phyloP scores from a whole-genome alignment of 306 rosid species.

The Casuarina glauca region DNA sequence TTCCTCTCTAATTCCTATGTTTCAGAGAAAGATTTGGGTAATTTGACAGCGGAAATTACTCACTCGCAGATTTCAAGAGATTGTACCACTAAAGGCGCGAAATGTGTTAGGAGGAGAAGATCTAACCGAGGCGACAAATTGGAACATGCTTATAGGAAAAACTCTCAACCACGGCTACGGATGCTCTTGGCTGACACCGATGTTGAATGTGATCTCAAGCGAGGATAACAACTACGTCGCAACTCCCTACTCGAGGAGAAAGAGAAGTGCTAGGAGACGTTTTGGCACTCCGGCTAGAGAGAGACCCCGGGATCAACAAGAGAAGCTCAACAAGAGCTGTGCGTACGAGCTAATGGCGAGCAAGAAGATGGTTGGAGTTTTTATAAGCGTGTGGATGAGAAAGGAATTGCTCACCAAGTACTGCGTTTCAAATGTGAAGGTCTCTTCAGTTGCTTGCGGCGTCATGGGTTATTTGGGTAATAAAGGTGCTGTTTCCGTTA shows the following conservation, averaged over 20 bases:
- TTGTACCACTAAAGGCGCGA: slow-evolving; percentile 77
- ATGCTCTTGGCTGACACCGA: slow-evolving; percentile 58
- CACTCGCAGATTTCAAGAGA: slow-evolving; percentile 76
- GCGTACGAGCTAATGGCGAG: slow-evolving; percentile 64
- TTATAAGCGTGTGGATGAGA: slow-evolving; percentile 79
- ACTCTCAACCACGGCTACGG: slow-evolving; percentile 56
- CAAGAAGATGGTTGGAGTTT: slow-evolving; percentile 98
- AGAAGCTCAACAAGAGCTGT: slow-evolving; percentile 25
- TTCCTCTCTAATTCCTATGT: background rate
- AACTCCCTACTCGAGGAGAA: slow-evolving; percentile 21
- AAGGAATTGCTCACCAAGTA: slow-evolving; percentile 53
- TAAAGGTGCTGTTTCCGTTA: slow-evolving; percentile 86
- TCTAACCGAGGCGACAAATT: slow-evolving; percentile 63
- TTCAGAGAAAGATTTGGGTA: background rate
- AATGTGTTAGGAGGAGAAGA: slow-evolving; percentile 88
- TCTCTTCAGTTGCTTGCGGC: slow-evolving; percentile 89
- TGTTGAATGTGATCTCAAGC: slow-evolving; percentile 35
- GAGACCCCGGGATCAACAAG: slow-evolving; percentile 18
- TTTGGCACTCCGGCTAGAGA: slow-evolving; percentile 23
- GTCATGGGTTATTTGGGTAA: slow-evolving; percentile 96
- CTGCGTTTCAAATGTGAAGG: slow-evolving; percentile 69
- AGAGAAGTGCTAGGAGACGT: slow-evolving; percentile 16
- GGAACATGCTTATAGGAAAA: slow-evolving; percentile 78
- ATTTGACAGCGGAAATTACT: background rate
- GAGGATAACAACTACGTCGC: slow-evolving; percentile 30